Conservation (phyloP, 805 yeast genomes). For the Blastobotrys attinorum region DNA sequence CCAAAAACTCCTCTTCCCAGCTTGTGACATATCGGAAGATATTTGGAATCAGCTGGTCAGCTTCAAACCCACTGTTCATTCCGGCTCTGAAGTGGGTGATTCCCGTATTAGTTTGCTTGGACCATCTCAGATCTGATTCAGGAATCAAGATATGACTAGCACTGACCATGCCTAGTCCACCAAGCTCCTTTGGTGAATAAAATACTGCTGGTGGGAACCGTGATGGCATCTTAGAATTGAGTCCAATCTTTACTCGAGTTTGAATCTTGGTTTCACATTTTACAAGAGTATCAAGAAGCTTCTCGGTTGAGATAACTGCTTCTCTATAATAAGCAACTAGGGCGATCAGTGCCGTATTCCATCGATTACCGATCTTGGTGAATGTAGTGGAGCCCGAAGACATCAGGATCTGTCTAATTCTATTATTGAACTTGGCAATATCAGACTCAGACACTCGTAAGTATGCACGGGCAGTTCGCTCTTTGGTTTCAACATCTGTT, state of each 20-base stretch:
- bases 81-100: constrained; percentile 92
- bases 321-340: constrained; percentile 87
- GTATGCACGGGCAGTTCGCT: constrained; percentile 81
- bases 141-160: constrained; percentile 96
- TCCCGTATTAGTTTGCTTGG: constrained; percentile 89
- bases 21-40: constrained; percentile 85
- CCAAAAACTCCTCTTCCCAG: constrained; percentile 94
- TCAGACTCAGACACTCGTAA: constrained; percentile 77
- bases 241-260: constrained; percentile 86
- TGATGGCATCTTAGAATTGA: constrained; percentile 97
- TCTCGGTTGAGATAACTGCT: constrained; percentile 78
- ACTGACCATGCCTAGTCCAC: constrained; percentile 96
- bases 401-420: constrained; percentile 86
- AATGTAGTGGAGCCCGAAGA: constrained; percentile 94
- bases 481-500: constrained; percentile 59
- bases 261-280: constrained; percentile 90
- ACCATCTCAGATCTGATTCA: constrained; percentile 84
- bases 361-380: constrained; percentile 85
- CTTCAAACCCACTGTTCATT: constrained; percentile 62
- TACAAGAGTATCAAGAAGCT: constrained; percentile 72
- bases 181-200: constrained; percentile 93
- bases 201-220: constrained; percentile 98
- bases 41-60: constrained; percentile 77
- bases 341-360: constrained; percentile 90
- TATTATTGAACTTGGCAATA: constrained; percentile 68